Evolutionary conservation across 2,329 filamentous ascomycete genomes (phyloP), one percentile per base, ranked within the genome.

Genomic region (Ceratocystis diversiconidia): DNA sequence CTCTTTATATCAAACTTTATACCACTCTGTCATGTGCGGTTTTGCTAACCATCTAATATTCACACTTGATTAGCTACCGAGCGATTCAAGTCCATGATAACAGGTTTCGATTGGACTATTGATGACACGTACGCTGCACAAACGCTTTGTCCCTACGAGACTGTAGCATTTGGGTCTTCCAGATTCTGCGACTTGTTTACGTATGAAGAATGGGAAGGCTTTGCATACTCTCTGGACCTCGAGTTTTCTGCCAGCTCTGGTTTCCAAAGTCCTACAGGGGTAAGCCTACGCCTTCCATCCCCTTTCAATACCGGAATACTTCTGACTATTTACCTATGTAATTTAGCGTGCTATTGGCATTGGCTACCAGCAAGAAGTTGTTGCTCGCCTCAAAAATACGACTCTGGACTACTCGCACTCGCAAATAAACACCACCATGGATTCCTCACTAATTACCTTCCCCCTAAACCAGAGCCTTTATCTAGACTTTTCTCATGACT

Each of bases 401-500:
- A 84, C 81, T 0, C 74, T 84, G 2, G 79, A 78, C 15, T 84
- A 84, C 71, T 81, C 80, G 0, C 78, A 78, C 30, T 83, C 81
- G 0, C 80, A 84, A 70, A 82, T 84, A 75, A 89, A 90, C 72
- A 78, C 81, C n/a, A 89, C 87, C 0, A 80, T 89, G 36, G 86
- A 89, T 75, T 82, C 79, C 71, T 88, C 80, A 73, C 79, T 79
- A 0, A 77, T 77, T 44, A 91, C 87, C 0, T 92, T 92, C 72
- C 88, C 88, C 0, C 75, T 88, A 3, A 82, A 90, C 71, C 89
- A 92, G 72, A 81, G 78, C 25, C 77, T 92, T 17, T 90, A 90
- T 73, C 82, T 91, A 62, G 88, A 91, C 76, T 91, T 91, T 73
- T 85, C 82, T 17, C 88, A 92, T 73, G 88, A 92, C 74, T 87